Percentiles rank a stretch among this genome's conserved stretches.
These are phyloP conservation scores for Sonneratia caseolaris DNA, from an alignment of 345 rosid genomes.

Conservation along the genomic window DNA sequence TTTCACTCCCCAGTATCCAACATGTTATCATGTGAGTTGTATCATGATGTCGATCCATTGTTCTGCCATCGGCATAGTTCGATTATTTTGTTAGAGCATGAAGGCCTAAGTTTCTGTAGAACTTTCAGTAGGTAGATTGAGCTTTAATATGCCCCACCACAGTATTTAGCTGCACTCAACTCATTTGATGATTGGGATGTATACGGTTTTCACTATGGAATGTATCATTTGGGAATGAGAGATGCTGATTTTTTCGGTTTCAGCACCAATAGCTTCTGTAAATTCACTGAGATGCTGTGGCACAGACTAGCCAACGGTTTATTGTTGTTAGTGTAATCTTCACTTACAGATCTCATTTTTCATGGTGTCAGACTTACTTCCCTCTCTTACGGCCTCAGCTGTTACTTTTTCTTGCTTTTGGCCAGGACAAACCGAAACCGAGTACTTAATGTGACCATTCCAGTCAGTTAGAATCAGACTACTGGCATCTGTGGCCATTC, in stretches of 20 bases:
- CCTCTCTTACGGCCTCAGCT: too few relatives aligned
- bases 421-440: too few relatives aligned
- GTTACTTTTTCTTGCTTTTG: too few relatives aligned
- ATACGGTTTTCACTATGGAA: neutral
- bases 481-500: too few relatives aligned
- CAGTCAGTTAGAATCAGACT: too few relatives aligned
- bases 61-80: neutral
- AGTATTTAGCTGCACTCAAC: neutral
- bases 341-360: too few relatives aligned
- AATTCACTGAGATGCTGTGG: too few relatives aligned
- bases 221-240: neutral
- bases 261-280: neutral
- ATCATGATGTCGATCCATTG: constrained; percentile 5
- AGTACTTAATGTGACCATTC: too few relatives aligned
- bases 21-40: constrained; percentile 12
- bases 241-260: neutral
- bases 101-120: constrained; percentile 4
- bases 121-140: constrained; percentile 7
- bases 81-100: constrained; percentile 4
- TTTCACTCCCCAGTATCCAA: neutral
- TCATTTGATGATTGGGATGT: neutral
- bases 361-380: too few relatives aligned
- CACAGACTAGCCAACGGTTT: too few relatives aligned
- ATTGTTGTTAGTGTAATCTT: too few relatives aligned
- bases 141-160: constrained; percentile 1